Evolutionary conservation across 306 rosid genomes (phyloP), one percentile per base, ranked within the genome.

Genomic region (Vigna radiata): DNA sequence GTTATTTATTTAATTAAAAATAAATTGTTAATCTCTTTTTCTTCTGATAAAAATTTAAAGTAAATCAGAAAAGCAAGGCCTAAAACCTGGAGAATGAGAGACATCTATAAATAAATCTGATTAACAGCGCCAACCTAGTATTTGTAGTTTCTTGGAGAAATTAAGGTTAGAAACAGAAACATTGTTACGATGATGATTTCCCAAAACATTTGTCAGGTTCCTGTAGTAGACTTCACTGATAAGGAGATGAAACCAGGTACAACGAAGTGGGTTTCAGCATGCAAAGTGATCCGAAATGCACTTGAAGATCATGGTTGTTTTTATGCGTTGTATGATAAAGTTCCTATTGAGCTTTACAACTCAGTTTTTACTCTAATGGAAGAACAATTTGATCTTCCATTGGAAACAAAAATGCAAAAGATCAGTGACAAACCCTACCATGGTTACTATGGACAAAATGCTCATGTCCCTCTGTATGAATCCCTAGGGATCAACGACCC

Each of bases 351-450:
- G n/a, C 83, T 83, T 74, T 14, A 79, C 58, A 74, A 79, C 70
- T 79, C 83, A 1, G 75, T 83, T 39, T 75, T 83, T 44, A 4
- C 41, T 59, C 50, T 75, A 21, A 83, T 83, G 69, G 56, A 25
- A 73, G 77, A 83, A 61, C 27, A 68, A 3, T 79, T 79, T 68
- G 49, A 79, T 83, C 86, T 83, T 60, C 83, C 83, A 41, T 8
- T 79, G 62, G 86, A 79, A 55, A 78, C 75, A 61, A 83, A 79
- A 70, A 43, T n/a, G 70, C 75, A 79, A 33, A 21, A 60, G 31
- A 62, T 21, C 1, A 68, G 71, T 47, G 70, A 69, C 18, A 83
- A 79, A 70, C 83, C 81, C 14, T 33, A 17, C 43, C 83, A 83
- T 79, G 48, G 81, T 62, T 79, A 83, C 69, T 74, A 29, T 54